Evolutionary conservation across 106 monocot genomes (phyloP), one percentile per base, ranked within the genome.

Genomic region (Triglochin maritima): DNA sequence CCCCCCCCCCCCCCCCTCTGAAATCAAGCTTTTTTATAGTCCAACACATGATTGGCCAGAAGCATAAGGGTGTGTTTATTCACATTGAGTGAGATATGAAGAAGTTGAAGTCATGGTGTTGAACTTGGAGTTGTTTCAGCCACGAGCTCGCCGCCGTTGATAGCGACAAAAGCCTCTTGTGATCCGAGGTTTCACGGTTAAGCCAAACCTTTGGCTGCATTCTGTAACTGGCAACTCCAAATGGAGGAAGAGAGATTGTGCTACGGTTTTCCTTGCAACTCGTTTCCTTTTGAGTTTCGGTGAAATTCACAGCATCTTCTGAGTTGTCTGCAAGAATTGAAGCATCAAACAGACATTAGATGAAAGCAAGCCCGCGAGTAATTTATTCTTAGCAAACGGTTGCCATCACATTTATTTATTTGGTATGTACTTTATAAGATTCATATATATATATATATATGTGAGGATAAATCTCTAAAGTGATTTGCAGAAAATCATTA

Each of bases 21-120:
- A 29, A 29, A 29, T 29, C 29, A 29, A 29, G 29, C 29, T 0
- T 29, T 1, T 29, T 29, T 29, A 29, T 29, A 29, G 29, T 29
- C 29, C 29, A 29, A 29, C 29, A 29, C 29, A 1, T 29, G 29
- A 29, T 29, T 29, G 29, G 29, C 29, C 29, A 29, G 29, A 29
- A 29, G 1, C 29, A 29, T 29, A 29, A 29, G 29, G 29, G 29
- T 29, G 29, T 29, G 42, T 29, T 16, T 70, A 17, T 70, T 51
- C 52, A 72, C 55, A 56, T 64, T n/a, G 55, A 13, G 53, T 62
- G 69, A n/a, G 76, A 53, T n/a, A 46, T 55, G 61, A 76, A 76
- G 69, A 58, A 76, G 44, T 41, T 55, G 61, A 69, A 76, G 63
- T 76, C 76, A 15, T 60, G 76, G 42, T 76, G 76, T 7, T 63